Base-by-base conservation (phyloP, 1,284 basidiomycete species). In the Paramarasmius palmivorus region DNA sequence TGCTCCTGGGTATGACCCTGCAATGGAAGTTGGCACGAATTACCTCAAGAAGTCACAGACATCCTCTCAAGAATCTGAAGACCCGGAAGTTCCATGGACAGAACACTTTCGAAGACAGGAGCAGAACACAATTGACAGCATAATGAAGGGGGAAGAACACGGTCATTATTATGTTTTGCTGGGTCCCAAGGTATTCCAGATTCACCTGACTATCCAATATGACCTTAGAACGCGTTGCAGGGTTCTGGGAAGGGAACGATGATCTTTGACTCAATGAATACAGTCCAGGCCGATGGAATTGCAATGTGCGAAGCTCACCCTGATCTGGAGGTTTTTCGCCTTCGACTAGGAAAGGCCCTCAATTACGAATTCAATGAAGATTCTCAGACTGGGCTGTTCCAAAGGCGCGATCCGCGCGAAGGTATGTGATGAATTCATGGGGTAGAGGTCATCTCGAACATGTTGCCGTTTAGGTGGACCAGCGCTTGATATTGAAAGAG, bases 321-420 rank as follows among this genome's bases (percentile, higher is more conserved):
- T 17, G 86, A 90, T 63, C 69, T 75, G n/a, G 75, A 79, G 63
- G 90, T 93, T 17, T 92, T 93, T 73, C 79, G 90, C 48, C 75
- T 93, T 35, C 81, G 90, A 40, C 76, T 95, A 15, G 92, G 92
- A 40, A 92, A 93, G 66, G 86, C 84, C 19, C 66, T 91, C 44
- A 88, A 90, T 61, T 90, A 82, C 61, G 90, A 92, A 65, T 90
- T 77, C 72, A 83, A 87, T 59, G 92, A 94, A 68, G 91, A 92
- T 65, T 84, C 85, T 46, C 88, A 92, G 65, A 86, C 83, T 2
- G 81, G 82, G 15, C 65, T 90, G 29, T 95, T 95, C 69, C 89
- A 92, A 59, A 73, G 92, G 45, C 76, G 87, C 35, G 92, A 95
- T 71, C 92, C 92, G 15, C 73, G 89, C 59, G 90, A 93, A 75